These are phyloP conservation scores for Triticum aestivum DNA, from an alignment of 176 grass and related monocot species.

Conservation along the genomic window IWGSC_CS_RefSeq_v2.1 NC_057795.1:389828337-389828836, in stretches of 20 bases:
- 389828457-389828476: not conserved
- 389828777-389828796: not conserved
- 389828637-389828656: not conserved
- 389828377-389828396: conserved; percentile 36
- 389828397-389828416: not conserved
- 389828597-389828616: not conserved
- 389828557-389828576: not conserved
- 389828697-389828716: not conserved
- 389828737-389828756: not conserved
- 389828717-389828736: not conserved
- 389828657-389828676: not conserved
- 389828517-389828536: not conserved
- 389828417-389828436: not conserved
- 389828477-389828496: not conserved
- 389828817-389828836: not conserved
- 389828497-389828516: not conserved
- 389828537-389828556: not conserved
- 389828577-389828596: not conserved
- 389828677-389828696: not conserved
- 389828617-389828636: not conserved
- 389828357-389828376: conserved; percentile 88
- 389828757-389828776: conserved; percentile 7
- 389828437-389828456: conserved; percentile 10
- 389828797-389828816: not conserved
- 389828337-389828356: conserved; percentile 88